Percentiles rank a stretch among this genome's conserved stretches.
Conservation (phyloP, 2,329 filamentous ascomycete species). For the Pestalotiopsis sp. region DNA sequence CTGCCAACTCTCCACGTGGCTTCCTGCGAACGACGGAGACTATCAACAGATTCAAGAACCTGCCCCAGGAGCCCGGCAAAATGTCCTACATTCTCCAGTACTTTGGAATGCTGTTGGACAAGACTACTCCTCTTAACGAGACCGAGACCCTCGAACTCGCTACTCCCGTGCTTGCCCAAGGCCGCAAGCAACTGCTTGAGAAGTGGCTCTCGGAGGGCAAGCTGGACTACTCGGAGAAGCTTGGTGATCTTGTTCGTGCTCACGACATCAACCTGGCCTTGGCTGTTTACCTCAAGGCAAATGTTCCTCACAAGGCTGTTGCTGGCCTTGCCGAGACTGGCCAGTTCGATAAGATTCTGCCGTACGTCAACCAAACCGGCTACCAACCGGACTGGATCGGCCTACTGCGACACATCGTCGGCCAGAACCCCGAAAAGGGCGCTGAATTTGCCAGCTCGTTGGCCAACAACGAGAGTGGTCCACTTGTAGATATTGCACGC, state of each 20-base stretch:
- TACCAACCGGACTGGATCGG: constrained; percentile 96
- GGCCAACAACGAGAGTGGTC: constrained; percentile 83
- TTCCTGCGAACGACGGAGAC: constrained; percentile 94
- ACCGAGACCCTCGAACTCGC: constrained; percentile 94
- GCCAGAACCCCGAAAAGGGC: constrained; percentile 89
- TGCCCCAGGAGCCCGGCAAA: constrained; percentile 78
- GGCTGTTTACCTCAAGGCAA: constrained; percentile 86
- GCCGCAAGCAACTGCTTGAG: constrained; percentile 91
- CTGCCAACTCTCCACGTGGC: constrained; percentile 92
- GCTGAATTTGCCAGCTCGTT: constrained; percentile 92
- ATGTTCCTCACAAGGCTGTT: constrained; percentile 90
- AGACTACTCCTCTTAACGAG: constrained; percentile 80
- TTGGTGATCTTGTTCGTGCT: constrained; percentile 88
- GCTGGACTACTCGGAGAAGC: constrained; percentile 91
- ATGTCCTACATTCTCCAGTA: constrained; percentile 96
- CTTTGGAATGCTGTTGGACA: constrained; percentile 95
- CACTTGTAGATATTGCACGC: constrained; percentile 87
- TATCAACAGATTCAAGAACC: constrained; percentile 88
- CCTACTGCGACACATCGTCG: constrained; percentile 88
- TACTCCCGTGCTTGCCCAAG: constrained; percentile 87
- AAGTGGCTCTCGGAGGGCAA: constrained; percentile 98
- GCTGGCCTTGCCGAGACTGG: constrained; percentile 93
- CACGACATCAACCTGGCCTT: constrained; percentile 89
- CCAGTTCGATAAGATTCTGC: constrained; percentile 94
- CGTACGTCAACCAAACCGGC: constrained; percentile 80